phyloP scores from a whole-genome alignment of 805 yeast genomes.

The Teunomyces cretensis region DNA sequence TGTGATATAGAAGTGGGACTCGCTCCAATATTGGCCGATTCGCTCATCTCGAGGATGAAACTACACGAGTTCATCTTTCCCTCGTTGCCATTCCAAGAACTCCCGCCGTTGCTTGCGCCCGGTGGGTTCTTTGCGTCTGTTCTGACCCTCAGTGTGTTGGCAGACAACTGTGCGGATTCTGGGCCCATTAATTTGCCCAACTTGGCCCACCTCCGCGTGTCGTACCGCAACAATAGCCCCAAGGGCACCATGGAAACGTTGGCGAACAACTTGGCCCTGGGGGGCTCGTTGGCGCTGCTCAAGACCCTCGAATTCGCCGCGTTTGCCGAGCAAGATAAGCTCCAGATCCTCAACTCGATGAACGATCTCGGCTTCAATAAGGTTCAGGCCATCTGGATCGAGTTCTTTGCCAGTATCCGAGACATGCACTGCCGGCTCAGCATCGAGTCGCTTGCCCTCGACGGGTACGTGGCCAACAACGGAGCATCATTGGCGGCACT shows the following conservation, averaged over 20 bases:
- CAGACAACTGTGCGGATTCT: neutral
- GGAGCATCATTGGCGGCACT: slow-evolving; percentile 11
- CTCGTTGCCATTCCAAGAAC: slow-evolving; percentile 1
- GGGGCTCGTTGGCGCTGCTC: slow-evolving; percentile 6
- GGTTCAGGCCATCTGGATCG: slow-evolving; percentile 19
- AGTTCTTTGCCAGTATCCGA: slow-evolving; percentile 14
- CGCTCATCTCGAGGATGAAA: neutral
- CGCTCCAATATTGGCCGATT: neutral
- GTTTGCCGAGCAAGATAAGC: slow-evolving; percentile 9
- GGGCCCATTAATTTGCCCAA: slow-evolving; percentile 7
- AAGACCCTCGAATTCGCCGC: slow-evolving; percentile 17
- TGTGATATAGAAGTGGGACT: slow-evolving; percentile 5
- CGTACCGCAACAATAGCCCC: slow-evolving; percentile 7
- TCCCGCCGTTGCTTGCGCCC: neutral
- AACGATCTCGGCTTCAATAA: slow-evolving; percentile 4
- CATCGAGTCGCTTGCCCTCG: slow-evolving; percentile 16
- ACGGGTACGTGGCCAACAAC: slow-evolving; percentile 20
- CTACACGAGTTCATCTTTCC: slow-evolving; percentile 2
- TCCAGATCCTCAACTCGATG: slow-evolving; percentile 15
- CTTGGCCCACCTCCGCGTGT: slow-evolving; percentile 13
- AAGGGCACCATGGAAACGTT: slow-evolving; percentile 2
- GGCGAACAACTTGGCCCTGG: slow-evolving; percentile 7
- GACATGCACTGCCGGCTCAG: slow-evolving; percentile 4
- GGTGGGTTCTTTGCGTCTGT: neutral
- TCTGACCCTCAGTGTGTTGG: slow-evolving; percentile 1